Evolutionary conservation across 2,329 filamentous ascomycete species (phyloP).

Genomic region (Alternaria sp.): DNA sequence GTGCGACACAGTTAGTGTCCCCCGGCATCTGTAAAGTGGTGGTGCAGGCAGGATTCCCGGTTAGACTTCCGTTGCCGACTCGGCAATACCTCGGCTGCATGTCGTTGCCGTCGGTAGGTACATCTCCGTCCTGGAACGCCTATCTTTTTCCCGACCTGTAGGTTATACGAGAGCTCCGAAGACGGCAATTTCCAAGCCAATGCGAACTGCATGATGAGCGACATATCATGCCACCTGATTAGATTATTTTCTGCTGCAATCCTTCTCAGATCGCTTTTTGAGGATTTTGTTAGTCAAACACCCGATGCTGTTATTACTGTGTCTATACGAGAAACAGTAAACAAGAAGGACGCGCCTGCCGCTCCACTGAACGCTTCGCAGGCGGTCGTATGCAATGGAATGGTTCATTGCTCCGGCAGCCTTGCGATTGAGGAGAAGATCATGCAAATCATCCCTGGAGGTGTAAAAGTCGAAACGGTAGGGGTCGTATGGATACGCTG

Average conservation of each 20-base stretch:
- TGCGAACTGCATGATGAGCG: background rate
- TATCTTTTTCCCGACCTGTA: background rate
- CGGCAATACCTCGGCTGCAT: background rate
- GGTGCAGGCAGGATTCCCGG: background rate
- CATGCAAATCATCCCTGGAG: slow-evolving; percentile 3
- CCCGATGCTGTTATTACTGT: background rate
- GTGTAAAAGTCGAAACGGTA: slow-evolving; percentile 7
- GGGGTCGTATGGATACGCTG: slow-evolving; percentile 53
- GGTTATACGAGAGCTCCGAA: slow-evolving; percentile 2
- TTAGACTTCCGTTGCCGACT: background rate
- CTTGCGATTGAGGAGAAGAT: background rate
- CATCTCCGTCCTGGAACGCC: background rate
- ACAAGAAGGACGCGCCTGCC: background rate
- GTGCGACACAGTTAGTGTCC: slow-evolving; percentile 3
- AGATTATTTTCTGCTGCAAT: background rate
- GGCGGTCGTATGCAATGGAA: slow-evolving; percentile 6
- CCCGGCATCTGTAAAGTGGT: background rate
- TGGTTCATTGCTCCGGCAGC: slow-evolving; percentile 5
- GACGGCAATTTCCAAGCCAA: background rate
- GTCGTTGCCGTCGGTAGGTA: background rate
- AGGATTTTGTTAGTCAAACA: background rate
- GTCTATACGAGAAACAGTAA: background rate
- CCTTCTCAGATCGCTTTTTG: background rate
- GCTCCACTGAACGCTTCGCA: slow-evolving; percentile 4
- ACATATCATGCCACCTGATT: background rate